Evolutionary conservation across 2,329 filamentous ascomycete genomes (phyloP), one percentile per base, ranked within the genome.

Genomic region (Aspergillus glaucus): DNA sequence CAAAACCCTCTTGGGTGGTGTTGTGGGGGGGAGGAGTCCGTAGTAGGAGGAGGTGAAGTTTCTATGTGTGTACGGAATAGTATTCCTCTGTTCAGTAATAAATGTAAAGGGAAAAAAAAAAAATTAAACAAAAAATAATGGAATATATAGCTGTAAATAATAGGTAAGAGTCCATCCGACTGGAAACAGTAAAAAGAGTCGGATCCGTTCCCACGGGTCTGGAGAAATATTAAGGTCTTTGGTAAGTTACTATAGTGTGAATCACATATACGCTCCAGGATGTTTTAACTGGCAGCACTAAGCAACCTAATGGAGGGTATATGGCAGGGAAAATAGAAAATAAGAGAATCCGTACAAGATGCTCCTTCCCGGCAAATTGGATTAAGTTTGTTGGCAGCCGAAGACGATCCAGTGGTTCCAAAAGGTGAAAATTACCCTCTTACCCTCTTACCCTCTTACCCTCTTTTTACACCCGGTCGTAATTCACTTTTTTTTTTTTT

Each of bases 371-470:
- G 63, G 63, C 61, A 65, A 59, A 54, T 57, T 63, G 65, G 65
- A 60, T 66, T 64, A 65, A 62, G 65, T 65, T 67, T 60, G 54
- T 57, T 62, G 63, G 63, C 58, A 61, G 56, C 55, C 58, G 59
- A 54, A 54, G 59, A 58, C 50, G 54, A 54, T 61, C 55, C 53
- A 40, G 26, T 30, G 56, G 58, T 55, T 56, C 56, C 59, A 59
- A 60, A 61, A 58, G 28, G 14, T 26, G 37, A 12, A 30, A 30
- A 30, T 30, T 30, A 30, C 26, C 26, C 10, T 30, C 10, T 26
- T 15, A 15, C 15, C 15, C 15, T 15, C 15, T 15, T 15, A 15
- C 15, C 15, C 15, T 15, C 15, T 15, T 15, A 15, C 15, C 15
- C 10, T 30, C 26, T 12, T 30, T 30, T 30, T 30, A 30, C 26